phyloP scores from a whole-genome alignment of 2,329 filamentous ascomycete species.

The Cryphonectria carpinicola region DNA sequence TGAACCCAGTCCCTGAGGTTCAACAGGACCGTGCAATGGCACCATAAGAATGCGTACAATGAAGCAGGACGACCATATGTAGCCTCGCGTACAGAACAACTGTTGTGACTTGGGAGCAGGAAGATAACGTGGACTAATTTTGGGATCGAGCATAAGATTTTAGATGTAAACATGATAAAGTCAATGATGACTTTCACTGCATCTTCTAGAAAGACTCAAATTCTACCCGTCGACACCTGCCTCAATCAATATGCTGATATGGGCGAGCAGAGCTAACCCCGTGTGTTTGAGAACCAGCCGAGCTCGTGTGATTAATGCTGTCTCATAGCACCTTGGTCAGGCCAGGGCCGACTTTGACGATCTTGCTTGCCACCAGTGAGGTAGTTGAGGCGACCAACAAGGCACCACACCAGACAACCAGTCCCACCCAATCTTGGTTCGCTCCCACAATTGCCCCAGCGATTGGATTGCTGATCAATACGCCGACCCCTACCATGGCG shows the following conservation, averaged over 20 bases:
- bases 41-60: too few relatives aligned
- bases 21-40: background rate
- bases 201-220: background rate
- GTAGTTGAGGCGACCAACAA: slow-evolving; percentile 12
- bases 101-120: too few relatives aligned
- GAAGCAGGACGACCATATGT: background rate
- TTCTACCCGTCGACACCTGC: background rate
- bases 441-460: slow-evolving; percentile 49
- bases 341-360: slow-evolving; percentile 12
- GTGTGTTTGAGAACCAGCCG: background rate
- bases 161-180: background rate
- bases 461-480: slow-evolving; percentile 55
- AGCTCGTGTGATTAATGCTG: background rate
- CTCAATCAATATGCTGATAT: background rate
- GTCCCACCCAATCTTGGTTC: slow-evolving; percentile 13
- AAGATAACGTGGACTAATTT: too few relatives aligned
- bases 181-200: background rate
- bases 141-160: background rate
- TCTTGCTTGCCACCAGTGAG: slow-evolving; percentile 3
- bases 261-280: background rate
- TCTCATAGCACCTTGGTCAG: slow-evolving; percentile 6
- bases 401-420: slow-evolving; percentile 9
- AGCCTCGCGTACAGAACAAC: too few relatives aligned
- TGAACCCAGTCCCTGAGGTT: background rate
- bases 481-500: slow-evolving; percentile 45